A percentile compares a stretch with the other conserved stretches of the same genome.
These are phyloP conservation scores for Jatropha podagrica DNA, from an alignment of 441 rosid genomes.

Conservation along the genomic window DNA sequence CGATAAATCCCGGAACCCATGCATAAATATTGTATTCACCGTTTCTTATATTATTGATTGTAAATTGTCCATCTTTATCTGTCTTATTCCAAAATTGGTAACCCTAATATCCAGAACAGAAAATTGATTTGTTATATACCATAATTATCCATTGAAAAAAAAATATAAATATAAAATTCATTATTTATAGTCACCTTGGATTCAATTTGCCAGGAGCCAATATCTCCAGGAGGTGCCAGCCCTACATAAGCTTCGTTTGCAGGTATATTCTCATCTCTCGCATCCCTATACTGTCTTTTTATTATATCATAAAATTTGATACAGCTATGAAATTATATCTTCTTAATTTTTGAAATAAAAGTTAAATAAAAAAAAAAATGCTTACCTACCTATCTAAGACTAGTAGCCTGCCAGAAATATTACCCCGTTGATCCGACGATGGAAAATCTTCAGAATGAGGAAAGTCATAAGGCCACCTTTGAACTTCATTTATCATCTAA, in stretches of 20 bases:
- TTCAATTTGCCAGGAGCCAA: conserved; percentile 83
- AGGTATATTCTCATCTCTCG: conserved; percentile 30
- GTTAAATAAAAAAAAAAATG: neutral
- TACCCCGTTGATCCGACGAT: conserved; percentile 52
- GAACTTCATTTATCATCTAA: conserved; percentile 54
- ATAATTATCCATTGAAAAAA: neutral
- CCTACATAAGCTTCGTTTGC: conserved; percentile 65
- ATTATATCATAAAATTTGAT: too few relatives aligned
- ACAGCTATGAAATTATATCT: too few relatives aligned
- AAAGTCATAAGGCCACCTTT: conserved; percentile 78
- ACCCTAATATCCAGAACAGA: conserved; percentile 24
- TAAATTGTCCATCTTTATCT: conserved; percentile 47
- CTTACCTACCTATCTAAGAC: conserved; percentile 52
- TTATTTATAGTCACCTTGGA: conserved; percentile 45
- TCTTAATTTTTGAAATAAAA: too few relatives aligned
- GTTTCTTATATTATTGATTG: conserved; percentile 35
- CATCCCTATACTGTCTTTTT: conserved; percentile 27
- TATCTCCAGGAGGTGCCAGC: conserved; percentile 66
- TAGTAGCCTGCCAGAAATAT: conserved; percentile 56
- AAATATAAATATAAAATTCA: too few relatives aligned
- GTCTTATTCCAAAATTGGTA: conserved; percentile 68
- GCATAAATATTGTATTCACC: conserved; percentile 57
- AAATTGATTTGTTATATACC: neutral
- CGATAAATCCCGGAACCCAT: conserved; percentile 65
- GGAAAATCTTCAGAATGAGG: conserved; percentile 65